Evolutionary conservation across 2,329 filamentous ascomycete genomes (phyloP).

Genomic region (Aspergillus sp.): DNA sequence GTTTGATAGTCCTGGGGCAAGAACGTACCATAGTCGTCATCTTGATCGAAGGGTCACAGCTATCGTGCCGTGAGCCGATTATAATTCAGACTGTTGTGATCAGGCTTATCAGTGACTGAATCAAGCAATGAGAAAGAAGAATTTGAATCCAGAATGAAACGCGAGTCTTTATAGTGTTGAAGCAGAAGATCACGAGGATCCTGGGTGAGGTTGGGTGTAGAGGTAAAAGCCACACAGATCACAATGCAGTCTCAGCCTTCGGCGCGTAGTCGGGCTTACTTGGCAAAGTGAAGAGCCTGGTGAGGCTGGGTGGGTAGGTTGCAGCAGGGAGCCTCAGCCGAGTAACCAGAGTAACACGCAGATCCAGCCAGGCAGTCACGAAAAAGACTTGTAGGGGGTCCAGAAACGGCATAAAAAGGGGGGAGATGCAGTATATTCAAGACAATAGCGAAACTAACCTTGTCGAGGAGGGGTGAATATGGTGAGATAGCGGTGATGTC

Average conservation of each 20-base stretch:
- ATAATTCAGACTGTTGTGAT: constrained; percentile 10
- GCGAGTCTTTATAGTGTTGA: not conserved
- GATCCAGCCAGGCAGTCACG: constrained; percentile 2
- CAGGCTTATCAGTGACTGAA: not conserved
- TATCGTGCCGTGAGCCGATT: constrained; percentile 23
- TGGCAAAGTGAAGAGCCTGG: constrained; percentile 12
- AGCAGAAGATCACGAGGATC: not conserved
- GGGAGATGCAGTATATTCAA: not conserved
- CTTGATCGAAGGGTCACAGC: constrained; percentile 29
- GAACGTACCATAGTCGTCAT: constrained; percentile 41
- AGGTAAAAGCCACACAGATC: constrained; percentile 8
- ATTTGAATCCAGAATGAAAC: not conserved
- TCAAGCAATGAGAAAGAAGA: not conserved
- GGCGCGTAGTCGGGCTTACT: constrained; percentile 14
- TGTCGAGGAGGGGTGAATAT: constrained; percentile 8
- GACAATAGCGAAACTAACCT: constrained; percentile 9
- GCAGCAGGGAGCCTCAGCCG: not conserved
- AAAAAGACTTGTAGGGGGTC: constrained; percentile 2
- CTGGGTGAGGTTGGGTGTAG: not conserved
- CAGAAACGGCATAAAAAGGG: constrained; percentile 1
- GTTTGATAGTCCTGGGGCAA: not conserved
- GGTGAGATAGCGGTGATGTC: constrained; percentile 25
- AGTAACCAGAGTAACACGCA: constrained; percentile 6
- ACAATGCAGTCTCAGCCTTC: constrained; percentile 14
- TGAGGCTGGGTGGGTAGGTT: constrained; percentile 5